These are phyloP conservation scores for Hypomyces perniciosus DNA, from an alignment of 2,329 filamentous ascomycete species.

Conservation along the genomic window DNA sequence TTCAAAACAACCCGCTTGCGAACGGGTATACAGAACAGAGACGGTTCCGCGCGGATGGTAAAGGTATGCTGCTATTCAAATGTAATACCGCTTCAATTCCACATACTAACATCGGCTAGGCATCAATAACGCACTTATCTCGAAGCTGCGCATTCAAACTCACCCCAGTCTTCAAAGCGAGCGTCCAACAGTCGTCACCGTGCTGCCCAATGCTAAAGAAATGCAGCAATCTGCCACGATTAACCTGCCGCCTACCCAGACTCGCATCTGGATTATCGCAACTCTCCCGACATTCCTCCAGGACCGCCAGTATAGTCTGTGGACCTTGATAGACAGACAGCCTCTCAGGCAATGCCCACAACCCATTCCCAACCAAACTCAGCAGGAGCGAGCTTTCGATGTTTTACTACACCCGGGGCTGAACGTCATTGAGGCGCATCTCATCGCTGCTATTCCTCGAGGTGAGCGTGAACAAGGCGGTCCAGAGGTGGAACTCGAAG, in stretches of 20 bases:
- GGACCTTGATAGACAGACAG: slow-evolving; percentile 63
- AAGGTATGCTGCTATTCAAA: slow-evolving; percentile 28
- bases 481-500: slow-evolving; percentile 68
- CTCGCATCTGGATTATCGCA: slow-evolving; percentile 65
- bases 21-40: slow-evolving; percentile 32
- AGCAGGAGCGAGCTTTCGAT: slow-evolving; percentile 66
- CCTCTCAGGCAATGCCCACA: slow-evolving; percentile 44
- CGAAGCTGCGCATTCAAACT: slow-evolving; percentile 58
- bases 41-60: slow-evolving; percentile 34
- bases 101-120: slow-evolving; percentile 32
- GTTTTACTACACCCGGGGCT: slow-evolving; percentile 63
- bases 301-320: slow-evolving; percentile 67
- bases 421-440: slow-evolving; percentile 72
- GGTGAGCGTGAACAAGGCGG: slow-evolving; percentile 51
- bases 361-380: slow-evolving; percentile 51
- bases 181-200: slow-evolving; percentile 55
- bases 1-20: slow-evolving; percentile 23
- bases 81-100: not conserved
- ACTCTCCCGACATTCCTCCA: slow-evolving; percentile 57
- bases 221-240: slow-evolving; percentile 68
- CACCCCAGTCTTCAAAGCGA: slow-evolving; percentile 60
- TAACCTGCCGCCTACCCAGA: slow-evolving; percentile 60
- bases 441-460: slow-evolving; percentile 64
- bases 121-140: slow-evolving; percentile 58
- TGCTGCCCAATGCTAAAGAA: slow-evolving; percentile 60